Conservation (phyloP, 306 rosid species). For the Rosa rugosa region DNA sequence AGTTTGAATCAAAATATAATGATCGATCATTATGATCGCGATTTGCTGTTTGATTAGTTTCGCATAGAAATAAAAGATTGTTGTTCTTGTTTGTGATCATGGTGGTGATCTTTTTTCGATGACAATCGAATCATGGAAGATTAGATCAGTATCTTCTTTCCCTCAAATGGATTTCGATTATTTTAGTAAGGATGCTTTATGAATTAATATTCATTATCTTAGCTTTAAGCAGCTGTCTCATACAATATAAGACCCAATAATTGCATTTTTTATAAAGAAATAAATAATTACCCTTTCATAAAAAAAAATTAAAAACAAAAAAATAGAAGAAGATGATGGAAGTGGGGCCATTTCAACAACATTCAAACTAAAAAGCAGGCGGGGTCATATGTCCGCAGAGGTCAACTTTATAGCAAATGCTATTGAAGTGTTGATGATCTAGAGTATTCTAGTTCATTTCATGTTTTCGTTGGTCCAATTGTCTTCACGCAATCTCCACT, state of each 20-base stretch:
- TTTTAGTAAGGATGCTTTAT: not conserved
- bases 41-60: not conserved
- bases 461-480: too few relatives aligned
- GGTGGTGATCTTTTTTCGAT: not conserved
- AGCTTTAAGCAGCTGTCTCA: not conserved
- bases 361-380: not conserved
- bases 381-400: too few relatives aligned
- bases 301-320: too few relatives aligned
- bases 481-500: too few relatives aligned
- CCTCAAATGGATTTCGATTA: not conserved
- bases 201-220: not conserved
- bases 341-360: slow-evolving; percentile 10
- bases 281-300: not conserved
- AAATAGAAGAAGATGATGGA: not conserved
- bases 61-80: not conserved
- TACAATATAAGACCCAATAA: not conserved
- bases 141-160: not conserved
- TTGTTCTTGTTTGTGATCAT: not conserved
- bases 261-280: not conserved
- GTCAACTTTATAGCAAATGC: too few relatives aligned
- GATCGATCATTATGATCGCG: not conserved
- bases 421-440: too few relatives aligned
- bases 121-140: not conserved
- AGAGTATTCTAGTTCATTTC: too few relatives aligned
- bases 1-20: not conserved